A percentile compares a stretch with the other conserved stretches of the same genome.
Evolutionary conservation across 2,329 filamentous ascomycete genomes (phyloP).

Genomic region (Aspergillus bombycis): DNA sequence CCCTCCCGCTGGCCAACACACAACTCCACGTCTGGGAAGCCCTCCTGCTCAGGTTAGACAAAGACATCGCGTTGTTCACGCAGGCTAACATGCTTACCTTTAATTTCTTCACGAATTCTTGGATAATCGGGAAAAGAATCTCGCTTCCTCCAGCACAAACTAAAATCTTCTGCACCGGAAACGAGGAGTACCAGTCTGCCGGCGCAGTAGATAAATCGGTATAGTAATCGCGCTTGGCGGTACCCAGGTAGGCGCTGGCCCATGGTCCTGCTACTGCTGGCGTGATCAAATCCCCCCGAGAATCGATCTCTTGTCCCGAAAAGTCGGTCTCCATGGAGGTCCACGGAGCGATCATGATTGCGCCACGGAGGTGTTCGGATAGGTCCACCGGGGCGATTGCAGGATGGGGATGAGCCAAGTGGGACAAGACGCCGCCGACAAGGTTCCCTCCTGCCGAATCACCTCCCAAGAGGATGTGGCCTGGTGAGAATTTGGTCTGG

Average conservation of each 20-base stretch:
- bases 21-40: constrained; percentile 35
- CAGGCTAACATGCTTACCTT: constrained; percentile 11
- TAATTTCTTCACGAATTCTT: constrained; percentile 53
- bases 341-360: constrained; percentile 63
- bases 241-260: constrained; percentile 53
- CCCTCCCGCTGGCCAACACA: constrained; percentile 43
- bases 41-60: constrained; percentile 22
- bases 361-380: constrained; percentile 50
- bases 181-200: constrained; percentile 56
- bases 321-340: constrained; percentile 53
- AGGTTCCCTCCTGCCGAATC: constrained; percentile 51
- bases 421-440: constrained; percentile 42
- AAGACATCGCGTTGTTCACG: not conserved
- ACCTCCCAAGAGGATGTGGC: constrained; percentile 45
- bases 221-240: constrained; percentile 51
- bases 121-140: constrained; percentile 60
- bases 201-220: constrained; percentile 56
- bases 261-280: constrained; percentile 47
- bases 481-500: constrained; percentile 35
- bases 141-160: constrained; percentile 61
- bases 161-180: constrained; percentile 54
- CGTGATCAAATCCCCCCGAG: constrained; percentile 56
- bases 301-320: constrained; percentile 49
- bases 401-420: constrained; percentile 58
- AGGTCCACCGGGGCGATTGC: constrained; percentile 50